A percentile compares a stretch with the other conserved stretches of the same genome.
Evolutionary conservation across 768 basidiomycete species (phyloP).

Genomic region (Suillus bovinus): DNA sequence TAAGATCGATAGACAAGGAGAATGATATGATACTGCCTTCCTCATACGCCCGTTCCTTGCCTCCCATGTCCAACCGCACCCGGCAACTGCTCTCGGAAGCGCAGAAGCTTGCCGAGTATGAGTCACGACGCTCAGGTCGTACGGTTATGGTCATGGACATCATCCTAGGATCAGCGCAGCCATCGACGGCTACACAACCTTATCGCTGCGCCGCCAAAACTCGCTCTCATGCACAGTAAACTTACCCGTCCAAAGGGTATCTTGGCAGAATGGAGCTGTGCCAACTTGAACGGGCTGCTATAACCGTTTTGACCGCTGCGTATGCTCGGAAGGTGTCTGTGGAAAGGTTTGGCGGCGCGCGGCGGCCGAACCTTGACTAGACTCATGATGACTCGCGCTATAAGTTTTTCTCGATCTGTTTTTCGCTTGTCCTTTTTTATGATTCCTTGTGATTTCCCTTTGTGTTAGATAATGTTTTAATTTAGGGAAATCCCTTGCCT

Average conservation of each 20-base stretch:
- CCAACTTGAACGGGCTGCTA: constrained; percentile 37
- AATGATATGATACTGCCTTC: neutral
- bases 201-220: constrained; percentile 10
- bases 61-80: constrained; percentile 8
- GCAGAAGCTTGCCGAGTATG: constrained; percentile 28
- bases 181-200: constrained; percentile 17
- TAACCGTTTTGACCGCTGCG: constrained; percentile 18
- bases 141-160: constrained; percentile 48
- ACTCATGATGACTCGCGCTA: too few species aligned
- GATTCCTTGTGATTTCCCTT: neutral
- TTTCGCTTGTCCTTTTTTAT: neutral
- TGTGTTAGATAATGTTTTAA: neutral
- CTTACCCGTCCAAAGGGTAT: constrained; percentile 28
- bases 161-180: constrained; percentile 38
- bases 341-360: constrained; percentile 44
- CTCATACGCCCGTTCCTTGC: neutral
- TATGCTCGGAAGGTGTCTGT: constrained; percentile 33
- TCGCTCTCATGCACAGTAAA: constrained; percentile 13
- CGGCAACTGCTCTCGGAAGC: constrained; percentile 29
- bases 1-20: neutral
- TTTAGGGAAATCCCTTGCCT: neutral
- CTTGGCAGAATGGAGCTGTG: constrained; percentile 36
- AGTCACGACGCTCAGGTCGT: constrained; percentile 32
- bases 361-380: constrained; percentile 23
- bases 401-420: neutral